Conservation (phyloP, 441 rosid genomes). For the Macaranga tanarius region DNA sequence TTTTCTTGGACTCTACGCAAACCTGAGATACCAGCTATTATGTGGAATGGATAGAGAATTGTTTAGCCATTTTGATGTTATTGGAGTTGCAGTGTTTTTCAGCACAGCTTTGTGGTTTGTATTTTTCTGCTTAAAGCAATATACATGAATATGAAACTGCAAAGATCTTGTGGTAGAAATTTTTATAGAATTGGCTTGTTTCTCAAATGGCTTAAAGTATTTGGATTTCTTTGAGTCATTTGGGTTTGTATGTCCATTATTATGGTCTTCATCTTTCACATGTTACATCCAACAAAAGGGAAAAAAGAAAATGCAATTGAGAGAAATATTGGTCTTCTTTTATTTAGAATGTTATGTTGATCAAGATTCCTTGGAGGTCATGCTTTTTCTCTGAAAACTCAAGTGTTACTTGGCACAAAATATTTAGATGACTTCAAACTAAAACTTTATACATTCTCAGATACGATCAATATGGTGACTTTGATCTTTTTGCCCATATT, state of each 20-base stretch:
- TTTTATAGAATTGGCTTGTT: not conserved
- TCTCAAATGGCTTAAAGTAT: not conserved
- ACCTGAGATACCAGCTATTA: conserved; percentile 80
- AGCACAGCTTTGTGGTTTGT: conserved; percentile 79
- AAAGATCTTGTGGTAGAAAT: not conserved
- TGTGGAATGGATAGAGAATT: conserved; percentile 77
- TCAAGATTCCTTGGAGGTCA: not conserved
- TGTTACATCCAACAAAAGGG: no score
- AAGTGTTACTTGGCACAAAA: no score
- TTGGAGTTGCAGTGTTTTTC: no score
- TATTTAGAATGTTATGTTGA: no score
- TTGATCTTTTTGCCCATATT: no score
- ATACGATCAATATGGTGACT: no score
- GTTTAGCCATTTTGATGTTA: conserved; percentile 83
- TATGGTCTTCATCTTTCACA: no score
- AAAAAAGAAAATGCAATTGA: no score
- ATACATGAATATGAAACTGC: not conserved
- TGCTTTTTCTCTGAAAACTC: no score
- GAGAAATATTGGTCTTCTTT: no score
- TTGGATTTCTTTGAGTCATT: not conserved
- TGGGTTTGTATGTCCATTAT: not conserved
- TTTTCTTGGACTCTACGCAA: conserved; percentile 87
- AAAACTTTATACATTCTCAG: no score
- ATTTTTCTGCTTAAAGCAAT: conserved; percentile 8
- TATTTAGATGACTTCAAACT: no score